Evolutionary conservation across 1,284 basidiomycete genomes (phyloP), one percentile per base, ranked within the genome.

Genomic region (Lentinula novae-zelandiae): DNA sequence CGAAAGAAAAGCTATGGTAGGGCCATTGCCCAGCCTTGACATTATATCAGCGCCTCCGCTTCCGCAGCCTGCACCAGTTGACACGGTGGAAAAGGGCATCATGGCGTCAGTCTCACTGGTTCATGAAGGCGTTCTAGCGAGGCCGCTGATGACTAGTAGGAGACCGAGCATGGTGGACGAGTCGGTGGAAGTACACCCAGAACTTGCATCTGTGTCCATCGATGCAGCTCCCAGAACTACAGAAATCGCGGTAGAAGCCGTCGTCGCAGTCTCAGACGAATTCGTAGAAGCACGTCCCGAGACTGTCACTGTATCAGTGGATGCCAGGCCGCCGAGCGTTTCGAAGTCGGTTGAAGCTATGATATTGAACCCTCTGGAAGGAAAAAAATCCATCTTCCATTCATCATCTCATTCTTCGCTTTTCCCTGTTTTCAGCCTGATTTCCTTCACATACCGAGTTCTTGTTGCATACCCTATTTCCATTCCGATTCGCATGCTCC

Each of bases 91-190:
- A 31, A 82, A 86, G 69, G 73, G 75, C 39, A 70, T 90, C 50
- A 83, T 89, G 55, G 86, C 86, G 27, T 80, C 79, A 10, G 76
- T 82, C 44, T 67, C 68, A 34, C 79, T 77, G 22, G 69, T 73
- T 13, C 77, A 81, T 64, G 74, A 78, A 48, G 82, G 77, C 36
- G 75, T 87, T 27, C 74, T 79, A 44, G 86, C 77, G 7, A 71
- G 69, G 44, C 81, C 83, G 10, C 71, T 72, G 62, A 79, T 75
- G 22, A 67, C 64, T 3, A 78, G 74, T 82, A 54, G 76, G 8
- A 46, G 52, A n/a, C 83, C 83, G 1, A 66, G 72, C 46, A 69
- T 82, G 53, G 78, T 80, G 20, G 75, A 80, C 52, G 74, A 73
- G 34, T 71, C 70, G 62, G 74, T 82, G 33, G 76, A 84, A 60